Conservation (phyloP, 306 rosid species). For the Dalbergia cultrata region DNA sequence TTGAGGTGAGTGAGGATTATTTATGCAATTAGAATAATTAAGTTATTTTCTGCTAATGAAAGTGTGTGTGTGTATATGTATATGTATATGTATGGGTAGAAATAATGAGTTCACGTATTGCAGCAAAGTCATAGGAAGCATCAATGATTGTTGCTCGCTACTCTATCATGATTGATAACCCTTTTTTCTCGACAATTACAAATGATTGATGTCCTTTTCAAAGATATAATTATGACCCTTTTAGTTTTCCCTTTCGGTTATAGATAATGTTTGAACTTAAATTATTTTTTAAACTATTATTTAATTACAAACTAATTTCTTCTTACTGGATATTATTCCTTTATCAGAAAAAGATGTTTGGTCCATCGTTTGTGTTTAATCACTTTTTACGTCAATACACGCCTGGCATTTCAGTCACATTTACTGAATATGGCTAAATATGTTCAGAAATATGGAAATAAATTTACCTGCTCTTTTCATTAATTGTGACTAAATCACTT, state of each 20-base stretch:
- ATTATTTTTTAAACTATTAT: not conserved
- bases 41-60: conserved; percentile 44
- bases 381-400: not conserved
- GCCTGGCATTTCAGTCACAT: too few relatives aligned
- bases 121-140: conserved; percentile 2
- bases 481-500: too few relatives aligned
- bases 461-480: too few relatives aligned
- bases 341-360: not conserved
- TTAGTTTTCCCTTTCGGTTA: not conserved
- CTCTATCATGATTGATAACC: conserved; percentile 12
- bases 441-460: too few relatives aligned
- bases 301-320: not conserved
- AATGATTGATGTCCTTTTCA: not conserved
- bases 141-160: conserved; percentile 41
- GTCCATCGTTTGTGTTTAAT: not conserved
- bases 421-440: too few relatives aligned
- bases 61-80: not conserved
- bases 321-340: not conserved
- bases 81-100: not conserved
- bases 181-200: not conserved
- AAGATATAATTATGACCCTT: not conserved
- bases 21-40: conserved; percentile 2
- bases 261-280: not conserved
- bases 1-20: conserved; percentile 33
- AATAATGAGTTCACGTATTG: not conserved